Base-by-base conservation (phyloP, 75 land plant species). In the Chamaecyparis obtusa region DNA sequence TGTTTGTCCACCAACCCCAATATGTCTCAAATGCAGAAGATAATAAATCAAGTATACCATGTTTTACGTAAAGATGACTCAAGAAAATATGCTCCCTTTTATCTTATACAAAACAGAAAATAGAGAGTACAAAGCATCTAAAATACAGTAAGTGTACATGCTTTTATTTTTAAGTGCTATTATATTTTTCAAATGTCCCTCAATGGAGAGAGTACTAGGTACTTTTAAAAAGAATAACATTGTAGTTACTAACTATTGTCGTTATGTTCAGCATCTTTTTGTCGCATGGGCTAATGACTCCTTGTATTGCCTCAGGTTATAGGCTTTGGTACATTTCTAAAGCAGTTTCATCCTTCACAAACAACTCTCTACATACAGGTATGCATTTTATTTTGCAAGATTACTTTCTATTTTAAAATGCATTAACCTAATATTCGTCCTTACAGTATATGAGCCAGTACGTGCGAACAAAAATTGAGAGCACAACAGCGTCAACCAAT, bases 401-500 rank as follows among this genome's bases (percentile, higher is more conserved):
- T 87, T 85, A 2, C 36, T 44, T 54, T 48, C 1, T 16, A 33
- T 36, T 32, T 44, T 84, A 49, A 46, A 24, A 30, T 35, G 5
- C 35, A 41, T 35, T 84, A 48, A 51, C 17, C 24, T 32, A 9
- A 39, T 32, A 83, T 74, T 24, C 85, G 79, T 35, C 37, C 39
- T 49, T 88, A 87, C 87, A 91, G 90, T 87, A 86, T 54, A 86
- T 92, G 86, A 88, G 90, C n/a, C 92, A 92, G 76, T 92, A 91
- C 67, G 86, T 87, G 49, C 90, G 89, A 51, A 87, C 87, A 60
- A 88, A 87, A 57, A 89, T 87, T 56, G 93, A 85, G 86, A 86
- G 79, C 69, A 51, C 46, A 76, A 71, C 56, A 76, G 85, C 41
- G 33, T 37, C 87, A 30, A 15, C 57, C 24, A 48, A 83, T 87